Conservation (phyloP, 2,329 filamentous ascomycete species). For the Fusarium sp. region DNA sequence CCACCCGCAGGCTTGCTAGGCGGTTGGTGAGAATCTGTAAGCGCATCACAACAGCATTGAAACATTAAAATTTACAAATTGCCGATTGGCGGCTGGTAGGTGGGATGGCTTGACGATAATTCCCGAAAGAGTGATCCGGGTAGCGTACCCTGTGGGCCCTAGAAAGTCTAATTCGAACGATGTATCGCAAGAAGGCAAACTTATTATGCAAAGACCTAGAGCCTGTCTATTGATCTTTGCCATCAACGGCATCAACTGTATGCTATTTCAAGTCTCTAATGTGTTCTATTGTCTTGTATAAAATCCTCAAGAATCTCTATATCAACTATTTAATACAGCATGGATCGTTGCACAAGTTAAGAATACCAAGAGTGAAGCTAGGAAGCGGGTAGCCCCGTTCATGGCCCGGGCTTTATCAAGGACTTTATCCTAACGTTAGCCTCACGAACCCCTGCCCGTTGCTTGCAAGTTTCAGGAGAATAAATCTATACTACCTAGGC, state of each 20-base stretch:
- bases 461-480: neutral
- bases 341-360: no score
- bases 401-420: neutral
- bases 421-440: neutral
- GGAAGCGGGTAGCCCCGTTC: neutral
- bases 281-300: no score
- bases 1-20: neutral
- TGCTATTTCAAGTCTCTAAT: no score
- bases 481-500: neutral
- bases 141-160: no score
- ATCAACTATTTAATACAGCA: no score
- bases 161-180: neutral
- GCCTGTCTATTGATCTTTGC: neutral
- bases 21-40: neutral
- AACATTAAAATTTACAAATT: no score
- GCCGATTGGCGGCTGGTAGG: neutral
- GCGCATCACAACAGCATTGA: no score
- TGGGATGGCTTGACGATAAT: neutral
- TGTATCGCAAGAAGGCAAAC: neutral
- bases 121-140: no score
- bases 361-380: neutral
- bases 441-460: accelerated
- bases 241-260: no score
- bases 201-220: neutral
- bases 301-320: no score